These are phyloP conservation scores for Lactuca sativa DNA, from an alignment of 129 eudicot genomes.

Conservation along the genomic window DNA sequence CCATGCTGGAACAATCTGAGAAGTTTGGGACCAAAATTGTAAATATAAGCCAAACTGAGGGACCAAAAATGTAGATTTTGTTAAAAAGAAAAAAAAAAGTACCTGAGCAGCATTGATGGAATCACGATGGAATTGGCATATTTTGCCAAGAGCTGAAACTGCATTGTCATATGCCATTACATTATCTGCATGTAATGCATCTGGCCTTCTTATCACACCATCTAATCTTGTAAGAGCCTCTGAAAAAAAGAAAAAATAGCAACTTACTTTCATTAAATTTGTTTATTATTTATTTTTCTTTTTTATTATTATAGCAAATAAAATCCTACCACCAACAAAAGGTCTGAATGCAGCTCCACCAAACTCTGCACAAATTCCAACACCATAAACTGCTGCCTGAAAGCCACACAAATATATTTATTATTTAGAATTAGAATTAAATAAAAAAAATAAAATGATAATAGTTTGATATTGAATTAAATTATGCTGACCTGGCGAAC, in stretches of 20 bases:
- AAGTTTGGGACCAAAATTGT: neutral
- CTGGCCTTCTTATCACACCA: slow-evolving; percentile 77
- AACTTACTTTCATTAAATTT: neutral
- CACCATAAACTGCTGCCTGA: slow-evolving; percentile 98
- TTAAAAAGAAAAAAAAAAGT: slow-evolving; percentile 6
- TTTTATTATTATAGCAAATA: neutral
- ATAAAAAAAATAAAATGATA: neutral
- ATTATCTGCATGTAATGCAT: slow-evolving; percentile 72
- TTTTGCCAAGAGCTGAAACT: slow-evolving; percentile 95
- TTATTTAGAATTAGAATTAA: neutral
- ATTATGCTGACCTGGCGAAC: slow-evolving; percentile 74
- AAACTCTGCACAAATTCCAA: slow-evolving; percentile 94
- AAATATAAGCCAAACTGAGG: neutral
- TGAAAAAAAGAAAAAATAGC: slow-evolving; percentile 23
- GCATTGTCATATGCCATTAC: slow-evolving; percentile 99
- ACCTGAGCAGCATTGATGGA: slow-evolving; percentile 90
- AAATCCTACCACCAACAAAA: slow-evolving; percentile 62
- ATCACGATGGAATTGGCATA: slow-evolving; percentile 89
- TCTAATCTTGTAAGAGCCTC: slow-evolving; percentile 97
- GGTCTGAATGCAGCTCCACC: slow-evolving; percentile 87
- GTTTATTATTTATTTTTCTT: too few species aligned
- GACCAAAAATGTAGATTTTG: neutral
- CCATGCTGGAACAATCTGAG: slow-evolving; percentile 93
- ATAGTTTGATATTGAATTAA: neutral
- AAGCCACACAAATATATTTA: neutral